Evolutionary conservation across 768 basidiomycete genomes (phyloP), one percentile per base, ranked within the genome.

Genomic region (Phylloporus sp.): DNA sequence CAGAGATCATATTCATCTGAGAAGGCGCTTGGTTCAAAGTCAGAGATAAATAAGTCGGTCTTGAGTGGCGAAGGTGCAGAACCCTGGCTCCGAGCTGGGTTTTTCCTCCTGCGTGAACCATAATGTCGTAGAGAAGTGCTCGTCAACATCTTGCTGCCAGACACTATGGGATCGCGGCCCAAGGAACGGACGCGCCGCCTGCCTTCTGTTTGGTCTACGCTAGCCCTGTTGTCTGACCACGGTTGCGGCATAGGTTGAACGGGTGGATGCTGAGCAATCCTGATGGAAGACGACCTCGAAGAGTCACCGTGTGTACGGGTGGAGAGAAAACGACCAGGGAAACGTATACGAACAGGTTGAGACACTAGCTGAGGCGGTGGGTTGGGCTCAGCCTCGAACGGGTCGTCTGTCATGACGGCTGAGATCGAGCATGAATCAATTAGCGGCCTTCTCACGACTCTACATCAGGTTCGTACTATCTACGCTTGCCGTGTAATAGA

Each of bases 1-100:
- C 88, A 80, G 54, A 89, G 72, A 63, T 89, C 85, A 62, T 88
- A 89, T 68, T 90, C 88, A 55, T 90, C 81, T 1, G 86, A 85
- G 67, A 88, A 85, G 28, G 70, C 67, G 22, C 65, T 65, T 15
- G 72, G 70, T 52, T 69, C 72, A 45, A 72, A 72, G 50, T 74
- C 72, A 56, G 60, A 55, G 39, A 63, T 47, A 38, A 58, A 58
- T 20, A 49, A 59, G 58, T 62, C 72, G 50, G 56, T 59, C 59
- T 57, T 72, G 22, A 57, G 51, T 10, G 58, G 52, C 16, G 61
- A 60, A 55, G 59, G 42, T 28, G 52, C 31, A 18, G 47, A 22
- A 9, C 48, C 22, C 40, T 56, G 66, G 41, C 44, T 54, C 15
- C 58, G 64, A 32, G 45, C 32, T 6, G 42, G 49, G 24, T 43